Evolutionary conservation across 2,329 filamentous ascomycete genomes (phyloP).

Genomic region (Setomelanomma holmii): DNA sequence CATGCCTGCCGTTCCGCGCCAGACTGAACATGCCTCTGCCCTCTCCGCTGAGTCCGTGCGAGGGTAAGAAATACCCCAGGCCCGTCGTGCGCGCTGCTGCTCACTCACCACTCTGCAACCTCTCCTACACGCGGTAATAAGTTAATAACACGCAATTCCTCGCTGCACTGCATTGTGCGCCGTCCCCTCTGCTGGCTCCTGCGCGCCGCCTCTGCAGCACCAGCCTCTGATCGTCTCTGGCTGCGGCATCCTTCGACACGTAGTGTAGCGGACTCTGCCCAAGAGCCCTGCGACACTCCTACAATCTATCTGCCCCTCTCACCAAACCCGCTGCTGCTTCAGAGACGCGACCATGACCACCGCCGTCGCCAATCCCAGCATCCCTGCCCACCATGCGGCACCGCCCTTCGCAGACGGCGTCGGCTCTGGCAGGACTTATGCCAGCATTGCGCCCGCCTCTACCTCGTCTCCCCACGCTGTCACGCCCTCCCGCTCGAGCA

Average conservation of each 20-base stretch:
- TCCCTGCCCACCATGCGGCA: conserved; percentile 49
- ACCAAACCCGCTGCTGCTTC: conserved; percentile 17
- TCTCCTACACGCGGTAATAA: too few species aligned
- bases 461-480: conserved; percentile 49
- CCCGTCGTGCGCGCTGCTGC: background rate
- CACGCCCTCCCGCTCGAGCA: conserved; percentile 47
- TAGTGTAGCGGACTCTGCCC: conserved; percentile 43
- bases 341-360: conserved; percentile 53
- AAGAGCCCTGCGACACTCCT: conserved; percentile 45
- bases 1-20: background rate
- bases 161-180: conserved; percentile 3
- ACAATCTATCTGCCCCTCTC: conserved; percentile 37
- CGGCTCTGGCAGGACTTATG: conserved; percentile 52
- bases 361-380: conserved; percentile 53
- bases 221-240: conserved; percentile 34
- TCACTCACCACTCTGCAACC: background rate
- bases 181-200: conserved; percentile 24
- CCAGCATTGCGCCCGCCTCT: conserved; percentile 54
- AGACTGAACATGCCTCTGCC: too few species aligned
- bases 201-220: conserved; percentile 28
- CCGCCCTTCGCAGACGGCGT: conserved; percentile 45
- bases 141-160: conserved; percentile 4
- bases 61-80: too few species aligned
- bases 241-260: conserved; percentile 42
- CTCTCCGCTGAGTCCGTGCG: background rate